phyloP scores from a whole-genome alignment of 2,329 filamentous ascomycete species.

The Chaetomiaceae sp. region DNA sequence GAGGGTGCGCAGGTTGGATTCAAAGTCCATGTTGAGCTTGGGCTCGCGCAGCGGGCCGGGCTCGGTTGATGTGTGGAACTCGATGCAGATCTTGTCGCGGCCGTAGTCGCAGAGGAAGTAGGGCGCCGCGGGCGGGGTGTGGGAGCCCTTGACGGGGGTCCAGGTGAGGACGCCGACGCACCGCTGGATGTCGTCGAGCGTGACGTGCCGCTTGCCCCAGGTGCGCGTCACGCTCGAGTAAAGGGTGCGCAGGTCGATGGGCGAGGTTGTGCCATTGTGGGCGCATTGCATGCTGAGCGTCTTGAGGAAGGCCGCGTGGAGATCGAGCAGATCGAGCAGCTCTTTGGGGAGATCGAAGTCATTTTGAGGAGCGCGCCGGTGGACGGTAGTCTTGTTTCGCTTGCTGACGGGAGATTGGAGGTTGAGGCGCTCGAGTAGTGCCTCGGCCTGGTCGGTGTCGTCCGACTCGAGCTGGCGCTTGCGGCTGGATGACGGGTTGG shows the following conservation, averaged over 20 bases:
- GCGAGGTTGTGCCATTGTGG: conserved; percentile 59
- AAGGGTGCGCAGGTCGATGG: conserved; percentile 59
- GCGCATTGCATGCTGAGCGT: conserved; percentile 64
- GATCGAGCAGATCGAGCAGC: conserved; percentile 54
- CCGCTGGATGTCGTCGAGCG: conserved; percentile 59
- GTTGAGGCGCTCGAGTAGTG: conserved; percentile 38
- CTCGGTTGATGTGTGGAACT: conserved; percentile 41
- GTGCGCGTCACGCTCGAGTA: conserved; percentile 59
- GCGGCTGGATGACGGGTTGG: conserved; percentile 29
- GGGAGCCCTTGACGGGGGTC: conserved; percentile 31
- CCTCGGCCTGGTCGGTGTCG: conserved; percentile 26
- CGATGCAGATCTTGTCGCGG: conserved; percentile 48
- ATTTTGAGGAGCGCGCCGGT: conserved; percentile 34
- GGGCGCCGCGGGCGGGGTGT: conserved; percentile 27
- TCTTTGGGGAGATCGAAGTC: conserved; percentile 44
- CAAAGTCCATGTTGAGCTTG: conserved; percentile 51
- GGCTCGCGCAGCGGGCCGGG: conserved; percentile 44
- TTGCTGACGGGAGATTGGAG: conserved; percentile 33
- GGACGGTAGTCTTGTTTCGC: conserved; percentile 35
- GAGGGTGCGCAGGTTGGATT: conserved; percentile 42
- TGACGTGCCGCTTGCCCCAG: conserved; percentile 68
- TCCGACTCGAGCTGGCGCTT: conserved; percentile 23
- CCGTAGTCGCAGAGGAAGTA: conserved; percentile 43
- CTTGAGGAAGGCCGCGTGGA: conserved; percentile 64
- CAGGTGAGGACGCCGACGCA: conserved; percentile 59